phyloP scores from a whole-genome alignment of 106 monocot species.

The Allium fistulosum region DNA sequence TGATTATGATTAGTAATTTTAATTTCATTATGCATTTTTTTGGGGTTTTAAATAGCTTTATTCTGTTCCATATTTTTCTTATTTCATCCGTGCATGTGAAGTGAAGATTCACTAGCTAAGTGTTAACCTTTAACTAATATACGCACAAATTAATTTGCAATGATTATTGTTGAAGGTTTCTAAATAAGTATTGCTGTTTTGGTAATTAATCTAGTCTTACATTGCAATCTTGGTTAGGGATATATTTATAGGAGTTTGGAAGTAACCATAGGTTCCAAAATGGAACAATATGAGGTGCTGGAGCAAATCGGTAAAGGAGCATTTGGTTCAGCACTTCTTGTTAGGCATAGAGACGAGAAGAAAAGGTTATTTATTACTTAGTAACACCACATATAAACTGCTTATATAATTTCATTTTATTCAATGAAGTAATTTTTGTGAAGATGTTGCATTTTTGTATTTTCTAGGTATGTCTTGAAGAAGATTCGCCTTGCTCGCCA shows the following conservation, averaged over 20 bases:
- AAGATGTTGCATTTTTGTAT: neutral
- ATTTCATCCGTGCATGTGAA: too few relatives aligned
- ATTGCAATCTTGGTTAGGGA: constrained; percentile 1
- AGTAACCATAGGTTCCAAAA: constrained; percentile 4
- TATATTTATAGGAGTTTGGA: neutral
- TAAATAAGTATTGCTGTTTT: neutral
- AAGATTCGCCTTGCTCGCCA: constrained; percentile 97
- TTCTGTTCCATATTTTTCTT: neutral
- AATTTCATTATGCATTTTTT: too few relatives aligned
- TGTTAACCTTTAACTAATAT: too few relatives aligned
- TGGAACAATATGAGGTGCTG: constrained; percentile 96
- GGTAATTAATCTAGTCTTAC: neutral
- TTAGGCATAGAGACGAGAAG: constrained; percentile 72
- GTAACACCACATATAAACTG: neutral
- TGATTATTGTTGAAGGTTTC: neutral
- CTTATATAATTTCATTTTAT: neutral
- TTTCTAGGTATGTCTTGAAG: constrained; percentile 92
- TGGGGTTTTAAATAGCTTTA: neutral
- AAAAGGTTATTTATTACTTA: constrained; percentile 38
- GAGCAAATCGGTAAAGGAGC: constrained; percentile 99
- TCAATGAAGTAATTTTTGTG: neutral
- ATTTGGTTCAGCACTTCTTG: constrained; percentile 90
- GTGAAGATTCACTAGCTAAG: too few relatives aligned
- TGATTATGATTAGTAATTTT: neutral
- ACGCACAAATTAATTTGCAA: neutral